Conservation (phyloP, 2,329 filamentous ascomycete species). For the Rhynchosporium graminicola region DNA sequence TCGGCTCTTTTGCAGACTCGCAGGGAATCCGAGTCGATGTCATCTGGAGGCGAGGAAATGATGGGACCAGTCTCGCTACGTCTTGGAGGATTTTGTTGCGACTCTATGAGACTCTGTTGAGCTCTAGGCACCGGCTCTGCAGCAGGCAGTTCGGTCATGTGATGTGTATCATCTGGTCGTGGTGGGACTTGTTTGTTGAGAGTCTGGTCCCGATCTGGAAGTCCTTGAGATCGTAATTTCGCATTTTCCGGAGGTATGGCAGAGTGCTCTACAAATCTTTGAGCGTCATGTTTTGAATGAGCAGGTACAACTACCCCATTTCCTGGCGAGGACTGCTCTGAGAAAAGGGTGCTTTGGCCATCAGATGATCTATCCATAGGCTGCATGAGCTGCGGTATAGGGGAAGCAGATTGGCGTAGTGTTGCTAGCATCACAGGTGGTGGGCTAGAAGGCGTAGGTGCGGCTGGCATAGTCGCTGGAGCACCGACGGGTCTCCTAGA, state of each 20-base stretch:
- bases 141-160: constrained; percentile 29
- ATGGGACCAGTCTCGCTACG: constrained; percentile 33
- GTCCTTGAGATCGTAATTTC: background rate
- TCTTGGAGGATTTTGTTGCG: constrained; percentile 20
- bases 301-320: background rate
- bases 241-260: constrained; percentile 2
- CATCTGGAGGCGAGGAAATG: constrained; percentile 9
- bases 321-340: background rate
- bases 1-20: constrained; percentile 30
- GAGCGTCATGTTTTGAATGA: constrained; percentile 16
- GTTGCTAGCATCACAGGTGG: constrained; percentile 30
- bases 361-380: constrained; percentile 14
- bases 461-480: constrained; percentile 13
- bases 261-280: constrained; percentile 4
- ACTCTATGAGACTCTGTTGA: constrained; percentile 23
- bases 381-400: constrained; percentile 30
- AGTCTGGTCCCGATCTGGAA: background rate
- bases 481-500: constrained; percentile 33
- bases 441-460: constrained; percentile 14
- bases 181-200: constrained; percentile 27
- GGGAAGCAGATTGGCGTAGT: constrained; percentile 31
- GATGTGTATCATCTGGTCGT: constrained; percentile 31
- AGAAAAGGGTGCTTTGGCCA: background rate
- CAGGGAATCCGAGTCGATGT: constrained; percentile 20
- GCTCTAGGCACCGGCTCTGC: constrained; percentile 21